A percentile compares a stretch with the other conserved stretches of the same genome.
phyloP scores from a whole-genome alignment of 108 stramenopile genomes.

The Licmophora abbreviata region DNA sequence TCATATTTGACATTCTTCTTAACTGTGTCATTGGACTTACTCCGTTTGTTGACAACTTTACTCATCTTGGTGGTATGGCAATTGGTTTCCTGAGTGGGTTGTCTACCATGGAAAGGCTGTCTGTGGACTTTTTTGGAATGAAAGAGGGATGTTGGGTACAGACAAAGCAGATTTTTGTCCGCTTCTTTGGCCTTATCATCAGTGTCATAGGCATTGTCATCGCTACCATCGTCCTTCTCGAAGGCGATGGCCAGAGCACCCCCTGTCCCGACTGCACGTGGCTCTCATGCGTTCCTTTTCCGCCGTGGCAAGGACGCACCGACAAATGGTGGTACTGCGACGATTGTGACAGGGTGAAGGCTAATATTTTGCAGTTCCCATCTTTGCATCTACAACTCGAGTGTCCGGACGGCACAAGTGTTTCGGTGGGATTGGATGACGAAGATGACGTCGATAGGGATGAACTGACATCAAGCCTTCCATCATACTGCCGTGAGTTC shows the following conservation, averaged over 20 bases:
- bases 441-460: constrained; percentile 10
- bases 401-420: constrained; percentile 64
- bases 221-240: constrained; percentile 36
- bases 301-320: constrained; percentile 53
- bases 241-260: constrained; percentile 65
- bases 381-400: constrained; percentile 40
- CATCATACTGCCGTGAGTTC: constrained; percentile 44
- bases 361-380: constrained; percentile 49
- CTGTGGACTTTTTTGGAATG: constrained; percentile 67
- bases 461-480: constrained; percentile 29
- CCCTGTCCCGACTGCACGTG: constrained; percentile 61
- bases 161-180: constrained; percentile 37
- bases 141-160: constrained; percentile 39
- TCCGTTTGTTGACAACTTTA: constrained; percentile 89
- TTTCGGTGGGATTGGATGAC: constrained; percentile 19
- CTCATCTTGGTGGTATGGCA: constrained; percentile 62
- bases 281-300: constrained; percentile 77
- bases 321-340: constrained; percentile 92
- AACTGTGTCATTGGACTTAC: constrained; percentile 81
- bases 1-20: constrained; percentile 71
- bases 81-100: constrained; percentile 75
- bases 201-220: constrained; percentile 49
- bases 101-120: constrained; percentile 66
- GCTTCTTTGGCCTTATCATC: constrained; percentile 65
- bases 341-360: constrained; percentile 70